A percentile compares a stretch with the other conserved stretches of the same genome.
Evolutionary conservation across 331 rosid species (phyloP).

Genomic region (Quercus phellos): DNA sequence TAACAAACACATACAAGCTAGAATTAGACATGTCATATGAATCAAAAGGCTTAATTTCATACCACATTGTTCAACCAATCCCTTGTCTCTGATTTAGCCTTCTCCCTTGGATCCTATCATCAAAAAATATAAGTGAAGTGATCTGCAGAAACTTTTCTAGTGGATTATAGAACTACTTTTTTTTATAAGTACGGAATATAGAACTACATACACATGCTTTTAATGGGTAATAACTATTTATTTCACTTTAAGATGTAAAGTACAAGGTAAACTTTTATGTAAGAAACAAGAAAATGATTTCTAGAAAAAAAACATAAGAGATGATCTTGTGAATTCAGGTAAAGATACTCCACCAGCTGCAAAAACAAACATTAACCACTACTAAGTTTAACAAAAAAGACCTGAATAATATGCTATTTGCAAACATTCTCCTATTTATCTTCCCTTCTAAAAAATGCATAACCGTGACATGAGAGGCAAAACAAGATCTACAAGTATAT

Average conservation of each 20-base stretch:
- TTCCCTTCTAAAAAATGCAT: not conserved
- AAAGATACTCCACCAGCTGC: not conserved
- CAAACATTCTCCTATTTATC: not conserved
- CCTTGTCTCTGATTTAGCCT: slow-evolving; percentile 91
- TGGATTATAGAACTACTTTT: not conserved
- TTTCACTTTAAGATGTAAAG: not conserved
- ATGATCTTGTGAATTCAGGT: not conserved
- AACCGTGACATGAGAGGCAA: not conserved
- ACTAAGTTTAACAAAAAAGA: not conserved
- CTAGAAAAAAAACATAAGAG: not conserved
- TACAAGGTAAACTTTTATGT: not conserved
- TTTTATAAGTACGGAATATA: not conserved
- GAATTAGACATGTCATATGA: not conserved
- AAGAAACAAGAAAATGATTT: not conserved
- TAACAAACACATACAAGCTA: not conserved
- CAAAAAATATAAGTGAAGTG: slow-evolving; percentile 11
- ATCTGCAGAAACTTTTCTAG: not conserved
- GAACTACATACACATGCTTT: not conserved
- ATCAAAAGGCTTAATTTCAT: slow-evolving; percentile 30
- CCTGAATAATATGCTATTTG: not conserved
- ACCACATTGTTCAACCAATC: slow-evolving; percentile 99
- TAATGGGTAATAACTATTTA: not conserved
- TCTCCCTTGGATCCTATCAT: slow-evolving; percentile 90
- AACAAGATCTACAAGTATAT: not conserved
- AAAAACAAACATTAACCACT: not conserved